Evolutionary conservation across 1,284 basidiomycete species (phyloP).

Genomic region (Cryptococcus depauperatus): DNA sequence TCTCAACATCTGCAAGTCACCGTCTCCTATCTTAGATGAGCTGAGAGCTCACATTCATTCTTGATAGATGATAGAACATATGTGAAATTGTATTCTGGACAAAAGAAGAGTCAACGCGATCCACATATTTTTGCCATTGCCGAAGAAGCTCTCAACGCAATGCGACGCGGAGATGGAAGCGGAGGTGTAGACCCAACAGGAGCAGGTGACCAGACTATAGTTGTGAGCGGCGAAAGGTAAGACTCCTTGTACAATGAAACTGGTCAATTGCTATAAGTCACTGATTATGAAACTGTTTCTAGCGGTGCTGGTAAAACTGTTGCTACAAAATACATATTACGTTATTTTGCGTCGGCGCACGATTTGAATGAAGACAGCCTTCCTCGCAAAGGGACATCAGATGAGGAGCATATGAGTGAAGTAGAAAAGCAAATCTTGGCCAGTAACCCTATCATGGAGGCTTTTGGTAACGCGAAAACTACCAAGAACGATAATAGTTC

Average conservation of each 20-base stretch:
- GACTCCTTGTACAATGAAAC: constrained; percentile 17
- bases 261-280: not conserved
- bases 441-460: constrained; percentile 97
- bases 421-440: constrained; percentile 95
- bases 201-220: constrained; percentile 84
- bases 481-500: constrained; percentile 99
- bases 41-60: not conserved
- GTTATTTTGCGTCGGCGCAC: constrained; percentile 96
- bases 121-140: constrained; percentile 98
- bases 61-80: constrained; percentile 74
- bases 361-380: constrained; percentile 50
- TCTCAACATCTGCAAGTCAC: constrained; percentile 60
- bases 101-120: constrained; percentile 87
- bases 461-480: constrained; percentile 98
- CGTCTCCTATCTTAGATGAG: not conserved
- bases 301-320: constrained; percentile 99
- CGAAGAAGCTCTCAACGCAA: constrained; percentile 96
- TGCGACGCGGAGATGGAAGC: constrained; percentile 52
- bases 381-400: not conserved
- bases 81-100: constrained; percentile 92
- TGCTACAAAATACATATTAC: constrained; percentile 98
- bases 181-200: constrained; percentile 63
- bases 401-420: constrained; percentile 59
- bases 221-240: constrained; percentile 96
- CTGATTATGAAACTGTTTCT: not conserved